Conservation (phyloP, 345 rosid species). For the Populus davidiana region DNA sequence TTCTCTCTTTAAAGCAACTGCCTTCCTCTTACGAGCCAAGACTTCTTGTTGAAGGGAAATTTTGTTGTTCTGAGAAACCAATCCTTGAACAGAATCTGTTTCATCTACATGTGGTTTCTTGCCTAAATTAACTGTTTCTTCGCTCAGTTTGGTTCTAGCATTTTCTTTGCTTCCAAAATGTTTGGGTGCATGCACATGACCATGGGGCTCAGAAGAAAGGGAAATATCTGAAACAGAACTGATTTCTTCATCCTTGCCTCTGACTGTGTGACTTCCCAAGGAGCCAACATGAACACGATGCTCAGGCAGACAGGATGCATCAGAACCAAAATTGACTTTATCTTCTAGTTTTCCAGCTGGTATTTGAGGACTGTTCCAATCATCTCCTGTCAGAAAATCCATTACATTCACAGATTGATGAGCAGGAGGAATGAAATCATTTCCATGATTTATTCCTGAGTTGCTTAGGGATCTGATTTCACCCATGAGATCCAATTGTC, state of each 20-base stretch:
- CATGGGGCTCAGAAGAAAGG: background rate
- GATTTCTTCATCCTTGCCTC: conserved; percentile 2
- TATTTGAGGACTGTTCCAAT: conserved; percentile 21
- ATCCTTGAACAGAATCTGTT: conserved; percentile 25
- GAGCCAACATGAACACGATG: conserved; percentile 10
- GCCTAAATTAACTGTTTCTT: conserved; percentile 14
- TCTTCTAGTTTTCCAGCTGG: conserved; percentile 33
- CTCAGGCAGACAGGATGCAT: conserved; percentile 14
- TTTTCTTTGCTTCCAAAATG: conserved; percentile 1
- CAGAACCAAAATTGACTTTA: conserved; percentile 21
- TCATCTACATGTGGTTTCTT: conserved; percentile 20
- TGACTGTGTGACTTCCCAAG: background rate
- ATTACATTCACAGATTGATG: conserved; percentile 23
- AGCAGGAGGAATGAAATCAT: conserved; percentile 23
- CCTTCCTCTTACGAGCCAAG: conserved; percentile 69
- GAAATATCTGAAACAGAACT: background rate
- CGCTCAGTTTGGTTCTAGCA: conserved; percentile 16
- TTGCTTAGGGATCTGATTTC: conserved; percentile 24
- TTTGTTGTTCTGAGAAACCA: conserved; percentile 37
- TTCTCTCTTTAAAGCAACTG: conserved; percentile 72
- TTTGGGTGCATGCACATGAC: background rate
- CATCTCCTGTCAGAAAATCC: conserved; percentile 52
- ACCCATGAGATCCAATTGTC: conserved; percentile 27
- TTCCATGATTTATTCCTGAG: conserved; percentile 12
- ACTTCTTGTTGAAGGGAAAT: conserved; percentile 53